A percentile compares a stretch with the other conserved stretches of the same genome.
These are phyloP conservation scores for Helotiales sp. DNA, from an alignment of 2,329 filamentous ascomycete species.

Conservation along the genomic window DNA sequence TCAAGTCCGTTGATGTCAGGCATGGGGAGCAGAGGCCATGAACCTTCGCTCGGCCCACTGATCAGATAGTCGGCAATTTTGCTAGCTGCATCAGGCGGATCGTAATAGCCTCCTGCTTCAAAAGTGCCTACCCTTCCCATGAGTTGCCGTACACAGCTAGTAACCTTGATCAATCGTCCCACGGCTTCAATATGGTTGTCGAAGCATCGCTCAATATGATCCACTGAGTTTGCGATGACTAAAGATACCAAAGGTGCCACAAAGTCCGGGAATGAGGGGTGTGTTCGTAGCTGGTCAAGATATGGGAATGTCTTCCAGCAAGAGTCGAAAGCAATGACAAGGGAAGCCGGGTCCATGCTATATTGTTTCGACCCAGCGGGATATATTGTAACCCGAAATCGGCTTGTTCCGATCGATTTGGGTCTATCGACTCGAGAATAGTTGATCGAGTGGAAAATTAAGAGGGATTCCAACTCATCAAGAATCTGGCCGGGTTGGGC, in stretches of 20 bases:
- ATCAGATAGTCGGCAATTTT: slow-evolving; percentile 35
- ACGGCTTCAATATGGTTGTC: slow-evolving; percentile 24
- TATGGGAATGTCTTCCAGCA: slow-evolving; percentile 19
- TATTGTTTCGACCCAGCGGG: slow-evolving; percentile 31
- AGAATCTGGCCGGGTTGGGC: slow-evolving; percentile 55
- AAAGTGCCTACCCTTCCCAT: slow-evolving; percentile 34
- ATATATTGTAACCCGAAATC: slow-evolving; percentile 35
- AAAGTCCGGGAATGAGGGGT: slow-evolving; percentile 18
- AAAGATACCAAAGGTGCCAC: slow-evolving; percentile 37
- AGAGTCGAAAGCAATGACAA: slow-evolving; percentile 37
- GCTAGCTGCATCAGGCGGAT: slow-evolving; percentile 36
- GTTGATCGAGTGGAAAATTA: slow-evolving; percentile 48
- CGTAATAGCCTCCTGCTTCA: slow-evolving; percentile 20
- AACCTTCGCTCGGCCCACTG: slow-evolving; percentile 4
- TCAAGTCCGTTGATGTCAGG: slow-evolving; percentile 34
- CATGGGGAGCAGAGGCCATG: slow-evolving; percentile 36
- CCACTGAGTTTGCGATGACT: slow-evolving; percentile 38
- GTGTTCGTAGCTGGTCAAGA: slow-evolving; percentile 22
- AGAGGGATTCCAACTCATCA: slow-evolving; percentile 57
- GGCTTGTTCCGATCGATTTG: slow-evolving; percentile 30
- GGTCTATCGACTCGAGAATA: slow-evolving; percentile 39
- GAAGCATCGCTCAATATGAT: slow-evolving; percentile 42
- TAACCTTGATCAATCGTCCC: slow-evolving; percentile 33
- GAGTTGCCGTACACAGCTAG: slow-evolving; percentile 35
- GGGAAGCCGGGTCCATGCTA: slow-evolving; percentile 26